Conservation (phyloP, 306 rosid genomes). For the Pyrus pyrifolia region DNA sequence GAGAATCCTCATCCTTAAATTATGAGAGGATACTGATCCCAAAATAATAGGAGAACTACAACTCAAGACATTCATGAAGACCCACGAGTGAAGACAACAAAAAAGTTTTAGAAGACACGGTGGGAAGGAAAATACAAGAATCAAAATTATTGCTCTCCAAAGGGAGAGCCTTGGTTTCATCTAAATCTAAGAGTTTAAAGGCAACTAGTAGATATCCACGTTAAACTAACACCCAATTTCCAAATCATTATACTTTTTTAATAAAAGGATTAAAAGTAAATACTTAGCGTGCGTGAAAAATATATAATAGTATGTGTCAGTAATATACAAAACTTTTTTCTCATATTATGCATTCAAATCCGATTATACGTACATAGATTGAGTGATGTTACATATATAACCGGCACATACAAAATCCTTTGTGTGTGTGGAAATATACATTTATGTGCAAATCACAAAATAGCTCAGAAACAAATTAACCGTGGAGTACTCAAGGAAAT, state of each 20-base stretch:
- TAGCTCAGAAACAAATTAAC: not conserved
- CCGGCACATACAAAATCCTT: not conserved
- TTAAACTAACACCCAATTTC: not conserved
- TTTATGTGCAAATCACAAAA: conserved; percentile 9
- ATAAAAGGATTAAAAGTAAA: not conserved
- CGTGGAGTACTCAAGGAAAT: not conserved
- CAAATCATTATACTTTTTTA: not conserved
- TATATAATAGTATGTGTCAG: not conserved
- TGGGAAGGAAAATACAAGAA: not conserved
- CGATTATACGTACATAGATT: not conserved
- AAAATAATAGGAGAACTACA: no score
- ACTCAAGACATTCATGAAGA: no score
- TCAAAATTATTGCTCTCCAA: not conserved
- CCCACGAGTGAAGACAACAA: not conserved
- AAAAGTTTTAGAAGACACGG: not conserved
- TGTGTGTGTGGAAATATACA: conserved; percentile 1
- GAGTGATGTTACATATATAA: not conserved
- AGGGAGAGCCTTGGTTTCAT: not conserved
- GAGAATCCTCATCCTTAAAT: no score
- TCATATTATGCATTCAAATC: not conserved
- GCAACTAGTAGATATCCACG: not conserved
- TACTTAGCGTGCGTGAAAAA: not conserved
- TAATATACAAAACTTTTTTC: not conserved
- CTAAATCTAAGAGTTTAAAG: not conserved
- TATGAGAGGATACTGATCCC: no score